Base-by-base conservation (phyloP, 2,329 filamentous ascomycete species). In the Diaporthe caulivora region DNA sequence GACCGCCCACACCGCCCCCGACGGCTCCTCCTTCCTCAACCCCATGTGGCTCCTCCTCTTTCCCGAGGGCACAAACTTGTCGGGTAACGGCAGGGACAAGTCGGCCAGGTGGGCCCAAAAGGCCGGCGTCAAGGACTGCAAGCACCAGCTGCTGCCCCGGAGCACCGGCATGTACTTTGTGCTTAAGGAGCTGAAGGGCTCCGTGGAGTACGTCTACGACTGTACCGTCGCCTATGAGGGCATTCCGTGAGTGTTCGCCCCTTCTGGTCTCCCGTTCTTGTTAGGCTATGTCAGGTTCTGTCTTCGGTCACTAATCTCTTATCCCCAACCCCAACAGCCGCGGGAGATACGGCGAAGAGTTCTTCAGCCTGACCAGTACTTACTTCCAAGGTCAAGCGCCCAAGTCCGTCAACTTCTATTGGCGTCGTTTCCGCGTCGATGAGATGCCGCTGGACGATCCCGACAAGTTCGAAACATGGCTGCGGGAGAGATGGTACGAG, bases 221-320 rank as follows among this genome's bases (percentile, higher is more conserved):
- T 98, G 95, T 82, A 98, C 97, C 0, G 92, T 99, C 72, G 95
- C 95, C 6, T 99, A 99, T 80, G 96, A 98, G 83, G 96, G 97
- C 18, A 90, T 98, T 55, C 94, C 94, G 92, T 96, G 89, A 87
- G 94, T 92, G 68, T 31, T 13, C 29, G 1, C 9, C 44, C 42
- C 37, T 40, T 37, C 26, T 24, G 18, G 5, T 17, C 17, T 31
- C 31, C 18, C 21, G 15, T 13, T 18, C 11, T 21, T 24, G 24
- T 9, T 8, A 17, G 2, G 15, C 18, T n/a, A 42, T 29, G 47
- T 31, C 53, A 21, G 72, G 10, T 17, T 21, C 58, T 49, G 6
- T 40, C 7, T 13, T 18, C 37, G 49, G 29, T 40, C 75, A 26
- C 62, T 15, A 9, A 64, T 7, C 6, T 51, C 44, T 60, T 24